Base-by-base conservation (phyloP, 139 green algal species). In the Dunaliella sp. region DNA sequence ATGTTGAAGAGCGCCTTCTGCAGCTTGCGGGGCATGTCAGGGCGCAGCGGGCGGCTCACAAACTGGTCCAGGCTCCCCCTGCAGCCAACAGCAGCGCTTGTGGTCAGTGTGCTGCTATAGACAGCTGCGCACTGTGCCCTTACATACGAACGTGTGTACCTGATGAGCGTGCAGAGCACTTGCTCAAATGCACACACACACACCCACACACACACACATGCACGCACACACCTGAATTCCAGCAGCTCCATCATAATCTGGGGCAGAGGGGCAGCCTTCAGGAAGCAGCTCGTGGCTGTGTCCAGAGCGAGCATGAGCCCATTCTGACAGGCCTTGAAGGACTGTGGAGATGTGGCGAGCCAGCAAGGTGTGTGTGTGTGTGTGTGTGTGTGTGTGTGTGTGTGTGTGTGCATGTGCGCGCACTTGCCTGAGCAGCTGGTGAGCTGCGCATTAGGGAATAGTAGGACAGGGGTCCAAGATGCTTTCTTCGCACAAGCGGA, bases 261-360 rank as follows among this genome's bases (percentile, higher is more conserved):
- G 0, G 83, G 83, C 80, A 90, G 80, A 7, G 84, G 85, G 25
- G 84, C 36, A 0, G 73, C 57, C 59, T 89, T 84, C 76, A 94
- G 86, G 87, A 95, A 92, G 74, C 88, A 89, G n/a, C 90, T 90
- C 38, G 85, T 86, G 1, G 90, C 88, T n/a, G 89, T 90, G 87
- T 95, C 92, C 57, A 94, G 84, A 77, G 94, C 94, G 1, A 95
- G 82, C 30, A 91, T 88, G 36, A 95, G 86, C 7, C 93, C 92
- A 0, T 79, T 79, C 84, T 94, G 82, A 72, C 81, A 89, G 1
- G 87, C 59, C 82, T 91, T 91, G 82, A 91, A 88, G 48, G 75
- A 35, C 88, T 91, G 88, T 0, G 78, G 32, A 38, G 77, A 25
- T 37, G 1, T 31, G 3, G 3, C 21, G 84, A 30, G 72, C 24